Evolutionary conservation across 2,329 filamentous ascomycete genomes (phyloP), one percentile per base, ranked within the genome.

Genomic region (Sordariomycetes sp.): DNA sequence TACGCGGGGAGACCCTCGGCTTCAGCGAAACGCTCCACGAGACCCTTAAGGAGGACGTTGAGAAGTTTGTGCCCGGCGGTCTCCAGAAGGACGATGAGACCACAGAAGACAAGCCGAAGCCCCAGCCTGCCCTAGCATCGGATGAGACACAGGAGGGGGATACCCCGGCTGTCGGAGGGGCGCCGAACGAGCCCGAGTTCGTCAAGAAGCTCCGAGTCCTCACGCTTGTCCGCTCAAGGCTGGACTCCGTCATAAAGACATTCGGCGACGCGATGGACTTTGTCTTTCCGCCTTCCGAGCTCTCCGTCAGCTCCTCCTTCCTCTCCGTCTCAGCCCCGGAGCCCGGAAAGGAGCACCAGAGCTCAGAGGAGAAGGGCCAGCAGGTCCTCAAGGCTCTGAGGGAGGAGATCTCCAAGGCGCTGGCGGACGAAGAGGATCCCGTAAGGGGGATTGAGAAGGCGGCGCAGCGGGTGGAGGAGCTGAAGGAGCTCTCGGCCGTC

Each of bases 191-290:
- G 59, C 88, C 87, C 1, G 74, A 78, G 35, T 90, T 87, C 70
- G 87, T 97, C 62, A 80, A 81, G 56, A 87, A 91, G 63, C 79
- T 99, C 58, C 88, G 89, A 64, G 95, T 88, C 16, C 78, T 99
- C 43, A 89, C 88, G 3, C 80, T 88, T 50, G 90, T 97, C 32
- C 88, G 92, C 55, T 75, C 83, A 1, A 87, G 91, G n/a, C 80
- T 99, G 18, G 92, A 97, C 63, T 81, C 85, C 1, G 92, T 97
- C 25, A 91, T 97, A 66, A 88, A 89, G 70, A 88, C 87, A 1
- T 99, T 99, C 70, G 93, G 92, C 48, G 88, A 95, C 65, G 93
- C 94, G 35, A 96, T 97, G 89, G 88, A 95, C 65, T 97, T 96
- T 80, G 88, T 90, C 1, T 84, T 97, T 55, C 90, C 93, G 1